Base-by-base conservation (phyloP, 306 rosid genomes). In the Vigna reflexopilosa region DNA sequence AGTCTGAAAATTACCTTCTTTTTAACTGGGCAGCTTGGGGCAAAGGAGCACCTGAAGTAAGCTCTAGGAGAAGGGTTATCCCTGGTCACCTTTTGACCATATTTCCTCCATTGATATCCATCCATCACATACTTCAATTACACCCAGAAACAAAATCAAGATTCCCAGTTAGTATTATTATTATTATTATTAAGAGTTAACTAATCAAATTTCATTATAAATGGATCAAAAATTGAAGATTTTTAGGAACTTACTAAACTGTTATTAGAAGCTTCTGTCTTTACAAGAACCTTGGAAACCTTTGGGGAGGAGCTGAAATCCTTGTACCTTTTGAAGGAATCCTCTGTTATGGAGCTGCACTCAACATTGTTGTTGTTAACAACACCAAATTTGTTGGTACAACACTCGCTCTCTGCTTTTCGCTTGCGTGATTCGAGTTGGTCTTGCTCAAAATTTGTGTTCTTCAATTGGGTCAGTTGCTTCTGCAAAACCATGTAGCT, bases 31-130 rank as follows among this genome's bases (percentile, higher is more conserved):
- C 98, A 94, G 74, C 24, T 83, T 82, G 97, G 97, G 72, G 96
- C 93, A 83, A 70, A 80, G 63, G 98, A 94, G 83, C 98, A 94
- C 76, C 73, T 92, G 73, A 85, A 94, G 84, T 94, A 94, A 62
- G 98, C 98, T 82, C 97, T 90, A 3, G 98, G 98, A 78, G 95
- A 94, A 4, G 98, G 98, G 81, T 94, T 94, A 63, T 94, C 97
- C 77, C 89, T 88, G 7, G 98, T 94, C n/a, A 92, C 96, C 84
- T 94, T 94, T 48, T 94, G 97, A 47, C 98, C 98, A 75, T 94
- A 92, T 78, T 94, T 94, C 54, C 98, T 89, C 98, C 98, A 94
- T 28, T 94, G 97, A 82, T 90, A 90, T 81, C 97, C 96, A 71
- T 94, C 98, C 84, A 86, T 90, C 84, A 94, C 96, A 51, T 80